phyloP scores from a whole-genome alignment of 805 yeast species.

The Metschnikowia continentalis region DNA sequence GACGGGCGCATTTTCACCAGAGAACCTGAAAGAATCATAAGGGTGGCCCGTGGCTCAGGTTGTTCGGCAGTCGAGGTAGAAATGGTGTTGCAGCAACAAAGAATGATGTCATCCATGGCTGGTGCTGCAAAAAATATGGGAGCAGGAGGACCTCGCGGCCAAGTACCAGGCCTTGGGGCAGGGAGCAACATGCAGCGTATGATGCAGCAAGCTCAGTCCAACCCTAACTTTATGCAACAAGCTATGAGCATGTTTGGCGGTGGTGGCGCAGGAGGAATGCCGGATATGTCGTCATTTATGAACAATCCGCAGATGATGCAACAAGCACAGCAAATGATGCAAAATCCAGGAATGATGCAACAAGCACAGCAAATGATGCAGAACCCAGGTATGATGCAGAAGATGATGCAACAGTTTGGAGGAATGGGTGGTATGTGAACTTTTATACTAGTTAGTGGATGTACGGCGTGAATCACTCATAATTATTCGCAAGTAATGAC shows the following conservation, averaged over 20 bases:
- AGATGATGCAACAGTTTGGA: slow-evolving; percentile 68
- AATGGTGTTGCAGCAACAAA: slow-evolving; percentile 83
- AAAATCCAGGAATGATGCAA: slow-evolving; percentile 43
- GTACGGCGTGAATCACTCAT: background rate
- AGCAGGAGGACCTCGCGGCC: slow-evolving; percentile 32
- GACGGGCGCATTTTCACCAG: slow-evolving; percentile 79
- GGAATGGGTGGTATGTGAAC: slow-evolving; percentile 9
- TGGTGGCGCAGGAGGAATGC: slow-evolving; percentile 43
- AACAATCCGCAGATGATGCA: slow-evolving; percentile 48
- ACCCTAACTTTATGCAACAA: slow-evolving; percentile 52
- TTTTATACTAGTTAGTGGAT: background rate
- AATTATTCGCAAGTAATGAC: background rate
- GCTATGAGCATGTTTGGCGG: slow-evolving; percentile 62
- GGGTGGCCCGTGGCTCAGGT: slow-evolving; percentile 95
- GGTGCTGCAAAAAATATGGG: slow-evolving; percentile 56
- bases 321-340: slow-evolving; percentile 45
- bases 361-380: slow-evolving; percentile 43
- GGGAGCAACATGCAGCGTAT: slow-evolving; percentile 40
- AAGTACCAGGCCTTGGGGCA: slow-evolving; percentile 20
- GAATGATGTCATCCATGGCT: slow-evolving; percentile 93
- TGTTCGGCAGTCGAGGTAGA: slow-evolving; percentile 90
- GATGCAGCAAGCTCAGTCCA: slow-evolving; percentile 53
- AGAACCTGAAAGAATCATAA: slow-evolving; percentile 78
- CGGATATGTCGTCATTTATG: slow-evolving; percentile 40
- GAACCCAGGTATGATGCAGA: slow-evolving; percentile 67